These are phyloP conservation scores for Fomitopsis pulvina DNA, from an alignment of 768 basidiomycete species.

Conservation along the genomic window DNA sequence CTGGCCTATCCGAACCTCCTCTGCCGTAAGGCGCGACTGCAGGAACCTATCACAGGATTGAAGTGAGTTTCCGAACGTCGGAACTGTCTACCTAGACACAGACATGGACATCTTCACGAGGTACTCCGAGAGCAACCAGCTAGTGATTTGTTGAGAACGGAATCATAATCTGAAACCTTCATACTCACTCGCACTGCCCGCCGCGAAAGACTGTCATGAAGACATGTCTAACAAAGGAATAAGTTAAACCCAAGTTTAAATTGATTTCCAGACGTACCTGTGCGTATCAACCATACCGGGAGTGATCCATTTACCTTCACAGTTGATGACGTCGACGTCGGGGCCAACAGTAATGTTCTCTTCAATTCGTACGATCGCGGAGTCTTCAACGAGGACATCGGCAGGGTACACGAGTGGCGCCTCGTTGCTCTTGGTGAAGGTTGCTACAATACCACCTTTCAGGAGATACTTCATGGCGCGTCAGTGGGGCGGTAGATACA, in stretches of 20 bases:
- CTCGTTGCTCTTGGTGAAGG: conserved; percentile 15
- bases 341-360: conserved; percentile 12
- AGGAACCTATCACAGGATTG: conserved; percentile 9
- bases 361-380: conserved; percentile 20
- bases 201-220: conserved; percentile 23
- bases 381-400: conserved; percentile 22
- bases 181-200: conserved; percentile 20
- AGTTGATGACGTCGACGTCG: conserved; percentile 22
- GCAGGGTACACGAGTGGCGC: conserved; percentile 15
- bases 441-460: conserved; percentile 21
- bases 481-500: background rate
- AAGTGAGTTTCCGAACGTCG: background rate
- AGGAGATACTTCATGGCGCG: conserved; percentile 15
- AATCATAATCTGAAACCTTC: background rate
- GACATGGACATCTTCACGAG: conserved; percentile 21
- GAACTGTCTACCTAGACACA: background rate
- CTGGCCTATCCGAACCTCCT: conserved; percentile 23
- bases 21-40: conserved; percentile 19
- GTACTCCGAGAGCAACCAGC: conserved; percentile 24
- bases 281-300: conserved; percentile 28
- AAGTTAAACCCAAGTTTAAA: background rate
- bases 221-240: conserved; percentile 14
- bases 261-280: conserved; percentile 13
- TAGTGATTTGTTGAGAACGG: background rate
- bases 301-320: conserved; percentile 21